A percentile compares a stretch with the other conserved stretches of the same genome.
Evolutionary conservation across 192 early-diverging fungal genomes (phyloP).

Genomic region (Coemansia reversa): DNA sequence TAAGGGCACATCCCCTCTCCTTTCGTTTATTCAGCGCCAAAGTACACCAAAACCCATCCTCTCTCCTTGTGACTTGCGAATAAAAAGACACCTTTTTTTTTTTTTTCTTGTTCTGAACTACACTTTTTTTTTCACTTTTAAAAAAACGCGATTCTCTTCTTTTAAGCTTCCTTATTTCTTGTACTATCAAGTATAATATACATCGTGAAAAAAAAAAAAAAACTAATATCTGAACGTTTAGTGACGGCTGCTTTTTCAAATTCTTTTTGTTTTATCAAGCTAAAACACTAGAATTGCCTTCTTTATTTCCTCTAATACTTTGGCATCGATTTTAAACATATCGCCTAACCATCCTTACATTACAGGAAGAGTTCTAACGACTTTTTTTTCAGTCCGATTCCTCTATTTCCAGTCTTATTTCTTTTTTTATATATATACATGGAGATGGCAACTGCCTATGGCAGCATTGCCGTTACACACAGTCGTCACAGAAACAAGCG

Average conservation of each 20-base stretch:
- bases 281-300: no score
- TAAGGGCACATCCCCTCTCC: background rate
- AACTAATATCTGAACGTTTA: background rate
- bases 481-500: constrained; percentile 44
- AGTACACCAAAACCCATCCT: constrained; percentile 1
- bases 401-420: background rate
- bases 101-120: constrained; percentile 10
- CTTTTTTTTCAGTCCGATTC: background rate
- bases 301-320: no score
- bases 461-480: constrained; percentile 18
- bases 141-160: background rate
- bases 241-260: background rate
- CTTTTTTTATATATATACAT: no score
- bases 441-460: constrained; percentile 37
- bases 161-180: background rate
- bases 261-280: no score
- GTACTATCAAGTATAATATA: background rate
- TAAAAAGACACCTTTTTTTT: constrained; percentile 13
- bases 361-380: background rate
- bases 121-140: constrained; percentile 5
- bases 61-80: constrained; percentile 17
- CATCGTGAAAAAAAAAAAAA: no score
- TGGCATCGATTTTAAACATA: no score
- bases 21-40: constrained; percentile 1
- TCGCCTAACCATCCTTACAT: no score